These are phyloP conservation scores for Solanum pinnatisectum DNA, from an alignment of 257 asterid species.

Conservation along the genomic window DNA sequence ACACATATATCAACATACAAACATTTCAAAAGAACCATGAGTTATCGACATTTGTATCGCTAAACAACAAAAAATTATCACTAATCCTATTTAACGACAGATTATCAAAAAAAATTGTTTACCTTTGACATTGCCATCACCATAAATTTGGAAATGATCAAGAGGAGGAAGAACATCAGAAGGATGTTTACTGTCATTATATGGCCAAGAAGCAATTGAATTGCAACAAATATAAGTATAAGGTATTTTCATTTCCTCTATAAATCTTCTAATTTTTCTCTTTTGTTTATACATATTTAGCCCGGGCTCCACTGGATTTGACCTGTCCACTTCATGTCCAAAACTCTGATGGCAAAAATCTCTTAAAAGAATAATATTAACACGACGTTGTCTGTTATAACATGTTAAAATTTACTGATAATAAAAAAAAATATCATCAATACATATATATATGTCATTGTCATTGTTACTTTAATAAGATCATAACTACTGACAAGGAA, in stretches of 20 bases:
- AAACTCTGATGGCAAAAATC: constrained; percentile 34
- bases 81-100: neutral
- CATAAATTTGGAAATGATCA: constrained; percentile 26
- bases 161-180: constrained; percentile 22
- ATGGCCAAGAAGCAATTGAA: constrained; percentile 33
- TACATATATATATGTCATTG: neutral
- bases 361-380: neutral
- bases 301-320: constrained; percentile 30
- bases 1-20: neutral
- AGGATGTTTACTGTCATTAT: constrained; percentile 25
- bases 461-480: neutral
- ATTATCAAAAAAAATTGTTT: neutral
- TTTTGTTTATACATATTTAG: constrained; percentile 23
- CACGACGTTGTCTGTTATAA: too few relatives aligned
- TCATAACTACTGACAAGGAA: neutral
- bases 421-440: too few relatives aligned
- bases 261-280: constrained; percentile 15
- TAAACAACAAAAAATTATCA: neutral
- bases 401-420: neutral
- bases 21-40: neutral
- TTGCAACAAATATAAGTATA: constrained; percentile 27
- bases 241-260: constrained; percentile 15
- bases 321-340: constrained; percentile 31
- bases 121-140: constrained; percentile 31
- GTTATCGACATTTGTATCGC: neutral